phyloP scores from a whole-genome alignment of 805 yeast genomes.

The Yarrowia sp. region DNA sequence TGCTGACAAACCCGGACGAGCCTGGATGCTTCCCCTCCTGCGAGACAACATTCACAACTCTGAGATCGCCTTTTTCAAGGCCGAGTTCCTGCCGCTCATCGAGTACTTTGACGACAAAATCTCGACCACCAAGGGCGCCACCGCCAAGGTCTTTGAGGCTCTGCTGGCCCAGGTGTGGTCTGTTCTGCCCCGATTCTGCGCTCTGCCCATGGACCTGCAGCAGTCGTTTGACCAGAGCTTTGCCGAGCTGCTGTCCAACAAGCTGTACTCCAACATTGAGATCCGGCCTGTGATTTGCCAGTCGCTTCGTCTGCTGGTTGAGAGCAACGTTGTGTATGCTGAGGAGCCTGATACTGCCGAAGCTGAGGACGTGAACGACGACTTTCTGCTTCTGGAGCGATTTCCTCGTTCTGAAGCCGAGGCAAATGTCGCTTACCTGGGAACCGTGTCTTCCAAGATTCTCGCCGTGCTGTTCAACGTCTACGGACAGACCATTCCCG shows the following conservation, averaged over 20 bases:
- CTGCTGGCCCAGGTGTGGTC: conserved; percentile 92
- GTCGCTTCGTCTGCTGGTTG: conserved; percentile 71
- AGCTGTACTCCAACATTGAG: conserved; percentile 69
- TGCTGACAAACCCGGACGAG: conserved; percentile 68
- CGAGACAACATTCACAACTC: conserved; percentile 82
- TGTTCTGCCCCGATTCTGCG: conserved; percentile 82
- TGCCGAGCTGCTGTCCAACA: conserved; percentile 70
- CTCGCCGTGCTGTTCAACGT: conserved; percentile 88
- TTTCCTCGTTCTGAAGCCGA: conserved; percentile 57
- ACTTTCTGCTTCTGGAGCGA: conserved; percentile 55
- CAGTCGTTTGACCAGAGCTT: conserved; percentile 66
- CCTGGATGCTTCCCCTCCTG: conserved; percentile 88
- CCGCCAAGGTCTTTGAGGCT: conserved; percentile 75
- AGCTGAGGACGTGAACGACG: conserved; percentile 44
- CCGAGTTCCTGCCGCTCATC: conserved; percentile 62
- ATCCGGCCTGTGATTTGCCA: conserved; percentile 81
- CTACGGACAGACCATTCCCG: conserved; percentile 82
- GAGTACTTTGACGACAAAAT: conserved; percentile 33
- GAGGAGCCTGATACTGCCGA: conserved; percentile 45
- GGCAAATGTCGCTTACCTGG: conserved; percentile 57
- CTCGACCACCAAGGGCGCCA: conserved; percentile 41
- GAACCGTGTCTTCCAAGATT: conserved; percentile 60
- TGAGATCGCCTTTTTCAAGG: conserved; percentile 57
- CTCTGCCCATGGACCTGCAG: conserved; percentile 71
- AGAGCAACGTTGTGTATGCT: conserved; percentile 63